These are phyloP conservation scores for Prototheca cutis DNA, from an alignment of 163 green algal genomes.

Conservation along the genomic window DNA sequence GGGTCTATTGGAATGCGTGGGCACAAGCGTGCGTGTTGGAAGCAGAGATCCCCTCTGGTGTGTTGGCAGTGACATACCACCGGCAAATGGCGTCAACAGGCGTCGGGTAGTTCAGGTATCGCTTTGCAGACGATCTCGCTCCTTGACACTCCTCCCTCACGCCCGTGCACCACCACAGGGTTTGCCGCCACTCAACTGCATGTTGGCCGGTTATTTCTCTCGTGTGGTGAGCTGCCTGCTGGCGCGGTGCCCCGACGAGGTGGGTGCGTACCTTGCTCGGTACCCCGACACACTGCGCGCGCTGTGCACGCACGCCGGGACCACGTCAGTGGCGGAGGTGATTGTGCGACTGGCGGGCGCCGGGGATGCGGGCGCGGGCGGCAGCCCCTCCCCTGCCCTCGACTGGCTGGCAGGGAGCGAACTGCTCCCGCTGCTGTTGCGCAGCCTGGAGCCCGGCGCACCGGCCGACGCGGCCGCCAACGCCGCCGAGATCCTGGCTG, in stretches of 20 bases:
- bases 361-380: constrained; percentile 56
- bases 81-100: too few species aligned
- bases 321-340: constrained; percentile 82
- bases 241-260: constrained; percentile 61
- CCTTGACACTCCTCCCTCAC: too few species aligned
- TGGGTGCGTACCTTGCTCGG: constrained; percentile 66
- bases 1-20: too few species aligned
- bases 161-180: too few species aligned
- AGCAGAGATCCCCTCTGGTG: too few species aligned
- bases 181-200: constrained; percentile 62
- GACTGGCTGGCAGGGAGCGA: constrained; percentile 80
- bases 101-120: too few species aligned
- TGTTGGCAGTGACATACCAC: too few species aligned
- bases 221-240: constrained; percentile 78
- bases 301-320: constrained; percentile 79
- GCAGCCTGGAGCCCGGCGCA: constrained; percentile 30
- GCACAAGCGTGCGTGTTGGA: too few species aligned
- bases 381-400: constrained; percentile 6
- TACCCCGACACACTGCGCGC: constrained; percentile 44
- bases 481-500: constrained; percentile 79
- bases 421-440: constrained; percentile 68
- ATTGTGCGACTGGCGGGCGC: constrained; percentile 82
- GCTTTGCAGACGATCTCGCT: too few species aligned
- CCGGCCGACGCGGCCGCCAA: constrained; percentile 47
- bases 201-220: constrained; percentile 84